phyloP scores from a whole-genome alignment of 495 filamentous ascomycete species.

The Hypoxylon intermedium region DNA sequence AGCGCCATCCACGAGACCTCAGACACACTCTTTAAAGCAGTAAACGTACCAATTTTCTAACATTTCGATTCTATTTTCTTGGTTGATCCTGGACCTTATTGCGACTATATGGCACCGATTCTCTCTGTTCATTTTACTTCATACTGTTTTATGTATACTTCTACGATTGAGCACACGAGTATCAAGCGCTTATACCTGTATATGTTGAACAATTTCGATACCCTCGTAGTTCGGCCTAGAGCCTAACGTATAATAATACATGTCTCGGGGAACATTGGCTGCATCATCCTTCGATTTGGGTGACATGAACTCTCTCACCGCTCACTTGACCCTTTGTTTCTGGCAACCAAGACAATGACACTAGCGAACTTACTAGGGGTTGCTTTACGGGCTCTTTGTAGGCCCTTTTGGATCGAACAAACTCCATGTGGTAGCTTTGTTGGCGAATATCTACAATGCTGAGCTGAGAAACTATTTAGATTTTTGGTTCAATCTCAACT shows the following conservation, averaged over 20 bases:
- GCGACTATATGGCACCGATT: background rate
- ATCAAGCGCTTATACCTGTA: background rate
- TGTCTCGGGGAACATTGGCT: no score
- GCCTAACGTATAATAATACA: no score
- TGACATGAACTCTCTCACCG: background rate
- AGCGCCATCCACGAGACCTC: slow-evolving; percentile 17
- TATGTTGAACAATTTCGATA: no score
- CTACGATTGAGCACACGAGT: background rate
- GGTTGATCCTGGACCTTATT: background rate
- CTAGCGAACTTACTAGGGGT: no score
- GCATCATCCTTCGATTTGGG: no score
- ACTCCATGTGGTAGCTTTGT: background rate
- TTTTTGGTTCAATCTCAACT: no score
- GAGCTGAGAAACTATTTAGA: background rate
- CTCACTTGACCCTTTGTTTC: slow-evolving; percentile 8
- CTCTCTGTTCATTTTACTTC: background rate
- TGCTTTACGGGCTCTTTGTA: no score
- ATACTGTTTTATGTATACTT: background rate
- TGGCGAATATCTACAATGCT: background rate
- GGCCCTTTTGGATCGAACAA: background rate
- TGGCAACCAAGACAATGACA: background rate
- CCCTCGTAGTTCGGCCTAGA: no score
- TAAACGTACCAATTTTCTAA: background rate
- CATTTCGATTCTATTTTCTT: background rate
- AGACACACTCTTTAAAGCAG: background rate